Conservation (phyloP, 495 filamentous ascomycete genomes). For the Podospora australis region DNA sequence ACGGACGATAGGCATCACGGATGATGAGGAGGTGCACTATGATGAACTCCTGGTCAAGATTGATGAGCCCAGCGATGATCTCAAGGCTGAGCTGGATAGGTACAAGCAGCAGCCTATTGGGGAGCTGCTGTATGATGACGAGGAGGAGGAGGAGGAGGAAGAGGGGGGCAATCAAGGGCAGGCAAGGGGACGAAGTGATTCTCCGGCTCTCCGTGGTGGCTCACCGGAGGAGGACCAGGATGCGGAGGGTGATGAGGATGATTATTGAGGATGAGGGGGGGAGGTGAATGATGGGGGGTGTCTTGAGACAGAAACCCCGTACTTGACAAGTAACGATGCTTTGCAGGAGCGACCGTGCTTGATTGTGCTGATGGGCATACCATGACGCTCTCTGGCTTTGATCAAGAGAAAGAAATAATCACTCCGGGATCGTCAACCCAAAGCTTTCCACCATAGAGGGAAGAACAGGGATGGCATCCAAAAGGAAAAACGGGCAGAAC, state of each 20-base stretch:
- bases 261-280: slow-evolving; percentile 1
- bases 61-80: slow-evolving; percentile 36
- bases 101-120: slow-evolving; percentile 38
- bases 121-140: slow-evolving; percentile 23
- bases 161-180: slow-evolving; percentile 17
- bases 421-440: too few species aligned
- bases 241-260: slow-evolving; percentile 27
- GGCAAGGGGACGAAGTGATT: neutral
- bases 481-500: too few species aligned
- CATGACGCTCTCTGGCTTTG: too few species aligned
- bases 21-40: slow-evolving; percentile 34
- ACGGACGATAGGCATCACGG: slow-evolving; percentile 33
- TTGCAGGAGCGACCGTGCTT: too few species aligned
- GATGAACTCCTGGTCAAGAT: slow-evolving; percentile 41
- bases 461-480: too few species aligned
- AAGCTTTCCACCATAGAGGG: too few species aligned
- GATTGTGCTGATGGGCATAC: too few species aligned
- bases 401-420: too few species aligned
- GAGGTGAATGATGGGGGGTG: too few species aligned
- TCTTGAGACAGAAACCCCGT: too few species aligned
- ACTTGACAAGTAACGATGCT: too few species aligned
- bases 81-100: slow-evolving; percentile 30
- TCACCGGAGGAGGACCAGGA: slow-evolving; percentile 8
- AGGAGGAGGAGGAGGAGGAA: slow-evolving; percentile 7
- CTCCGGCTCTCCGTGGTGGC: too few species aligned